phyloP scores from a whole-genome alignment of 192 early-diverging fungal species.

The Chytriomyces sp. region DNA sequence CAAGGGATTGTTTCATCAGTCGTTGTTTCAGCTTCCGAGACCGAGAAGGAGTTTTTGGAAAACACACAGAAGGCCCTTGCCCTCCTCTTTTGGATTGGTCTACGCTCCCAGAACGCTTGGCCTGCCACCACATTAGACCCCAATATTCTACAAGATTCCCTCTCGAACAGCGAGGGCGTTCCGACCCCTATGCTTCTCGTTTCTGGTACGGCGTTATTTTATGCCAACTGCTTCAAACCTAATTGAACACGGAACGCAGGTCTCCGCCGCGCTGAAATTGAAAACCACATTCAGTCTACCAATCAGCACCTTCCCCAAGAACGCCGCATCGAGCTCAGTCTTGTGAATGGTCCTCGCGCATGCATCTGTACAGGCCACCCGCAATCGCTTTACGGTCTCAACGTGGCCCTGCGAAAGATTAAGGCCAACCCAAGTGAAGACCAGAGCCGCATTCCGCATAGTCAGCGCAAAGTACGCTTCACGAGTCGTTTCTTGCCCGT shows the following conservation, averaged over 20 bases:
- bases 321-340: constrained; percentile 79
- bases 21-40: constrained; percentile 75
- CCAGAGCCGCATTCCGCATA: constrained; percentile 85
- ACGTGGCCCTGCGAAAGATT: constrained; percentile 87
- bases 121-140: constrained; percentile 83
- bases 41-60: constrained; percentile 74
- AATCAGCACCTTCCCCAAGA: constrained; percentile 84
- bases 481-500: constrained; percentile 90
- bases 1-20: constrained; percentile 88
- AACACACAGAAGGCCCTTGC: constrained; percentile 80
- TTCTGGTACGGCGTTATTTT: constrained; percentile 47
- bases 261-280: constrained; percentile 79
- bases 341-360: constrained; percentile 89
- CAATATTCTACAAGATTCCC: constrained; percentile 85
- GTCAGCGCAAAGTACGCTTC: constrained; percentile 89
- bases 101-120: constrained; percentile 76
- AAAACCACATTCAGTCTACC: constrained; percentile 83
- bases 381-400: constrained; percentile 90
- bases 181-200: constrained; percentile 92
- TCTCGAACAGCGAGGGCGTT: constrained; percentile 85
- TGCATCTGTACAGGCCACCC: constrained; percentile 88
- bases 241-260: too few species aligned
- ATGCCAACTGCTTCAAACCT: too few species aligned
- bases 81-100: constrained; percentile 81
- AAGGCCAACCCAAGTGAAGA: constrained; percentile 84